These are phyloP conservation scores for Pyrus pyrifolia DNA, from an alignment of 306 rosid species.

Conservation along the genomic window DNA sequence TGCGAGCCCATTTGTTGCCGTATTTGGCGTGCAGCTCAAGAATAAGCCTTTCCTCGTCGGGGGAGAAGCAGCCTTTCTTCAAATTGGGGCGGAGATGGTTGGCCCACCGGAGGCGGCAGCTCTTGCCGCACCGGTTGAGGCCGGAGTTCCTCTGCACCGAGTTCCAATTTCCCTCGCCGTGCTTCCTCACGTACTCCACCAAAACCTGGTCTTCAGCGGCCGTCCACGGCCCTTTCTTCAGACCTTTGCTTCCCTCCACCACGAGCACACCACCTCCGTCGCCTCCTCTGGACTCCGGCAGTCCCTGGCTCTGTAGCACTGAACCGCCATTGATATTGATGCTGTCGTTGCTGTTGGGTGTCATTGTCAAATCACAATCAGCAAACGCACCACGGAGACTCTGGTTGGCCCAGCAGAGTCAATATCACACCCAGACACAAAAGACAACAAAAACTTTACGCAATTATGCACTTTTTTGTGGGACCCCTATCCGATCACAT, in stretches of 20 bases:
- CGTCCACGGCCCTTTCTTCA: conserved; percentile 94
- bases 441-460: background rate
- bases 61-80: conserved; percentile 71
- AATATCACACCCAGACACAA: too few relatives aligned
- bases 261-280: background rate
- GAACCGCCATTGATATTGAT: background rate
- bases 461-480: background rate
- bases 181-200: conserved; percentile 67
- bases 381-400: background rate
- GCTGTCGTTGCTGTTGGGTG: background rate
- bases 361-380: background rate
- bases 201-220: conserved; percentile 64
- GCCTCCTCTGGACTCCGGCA: conserved; percentile 4
- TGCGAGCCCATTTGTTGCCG: conserved; percentile 98
- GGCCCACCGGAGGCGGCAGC: conserved; percentile 95
- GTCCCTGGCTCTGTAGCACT: conserved; percentile 6
- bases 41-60: conserved; percentile 71
- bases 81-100: conserved; percentile 79
- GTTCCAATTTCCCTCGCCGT: conserved; percentile 94
- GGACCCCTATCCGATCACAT: background rate
- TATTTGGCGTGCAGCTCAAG: conserved; percentile 65
- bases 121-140: conserved; percentile 78
- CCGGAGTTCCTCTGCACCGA: conserved; percentile 63
- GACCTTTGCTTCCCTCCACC: conserved; percentile 1
- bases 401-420: background rate